Evolutionary conservation across 2,329 filamentous ascomycete genomes (phyloP), one percentile per base, ranked within the genome.

Genomic region (Colletotrichum sp.): DNA sequence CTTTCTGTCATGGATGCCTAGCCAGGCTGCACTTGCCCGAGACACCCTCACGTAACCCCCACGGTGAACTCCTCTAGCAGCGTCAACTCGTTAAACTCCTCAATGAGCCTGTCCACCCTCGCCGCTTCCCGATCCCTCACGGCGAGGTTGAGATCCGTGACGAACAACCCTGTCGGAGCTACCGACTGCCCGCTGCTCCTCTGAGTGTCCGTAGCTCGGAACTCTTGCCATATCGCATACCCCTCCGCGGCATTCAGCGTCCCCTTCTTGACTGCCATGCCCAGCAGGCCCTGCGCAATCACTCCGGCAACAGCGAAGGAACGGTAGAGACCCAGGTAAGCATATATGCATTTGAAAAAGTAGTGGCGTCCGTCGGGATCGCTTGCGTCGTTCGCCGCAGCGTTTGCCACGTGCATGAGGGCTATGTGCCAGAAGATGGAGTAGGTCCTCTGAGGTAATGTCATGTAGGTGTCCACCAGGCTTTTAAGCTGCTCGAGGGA

Each of bases 371-470:
- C 83, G 7, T 83, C 73, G 0, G 80, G 77, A 18, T 85, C 81
- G 8, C 78, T 77, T 2, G 77, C 78, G 30, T 80, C 78, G 13
- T 79, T 78, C 0, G 86, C 75, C 18, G 86, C 81, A 4, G 83
- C 84, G 61, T 87, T 87, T 9, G 83, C 79, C 4, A 86, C 79
- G 36, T 86, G 86, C 8, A 84, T 80, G 28, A 87, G 79, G 1
- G 83, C 84, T 15, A 80, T 85, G 68, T 87, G 84, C 84, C 85
- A 87, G 10, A 86, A 78, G 13, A 87, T 82, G 6, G 83, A 82
- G 74, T 82, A 85, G 4, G 79, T 80, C 6, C 84, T 83, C 15
- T 80, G 80, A 7, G 77, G 73, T 52, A 84, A 80, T 10, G 79
- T 79, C 32, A 84, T 82, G 73, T 85, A 86, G n/a, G 82, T 78